Conservation (phyloP, 148 eudicot species). For the Spergularia marina region DNA sequence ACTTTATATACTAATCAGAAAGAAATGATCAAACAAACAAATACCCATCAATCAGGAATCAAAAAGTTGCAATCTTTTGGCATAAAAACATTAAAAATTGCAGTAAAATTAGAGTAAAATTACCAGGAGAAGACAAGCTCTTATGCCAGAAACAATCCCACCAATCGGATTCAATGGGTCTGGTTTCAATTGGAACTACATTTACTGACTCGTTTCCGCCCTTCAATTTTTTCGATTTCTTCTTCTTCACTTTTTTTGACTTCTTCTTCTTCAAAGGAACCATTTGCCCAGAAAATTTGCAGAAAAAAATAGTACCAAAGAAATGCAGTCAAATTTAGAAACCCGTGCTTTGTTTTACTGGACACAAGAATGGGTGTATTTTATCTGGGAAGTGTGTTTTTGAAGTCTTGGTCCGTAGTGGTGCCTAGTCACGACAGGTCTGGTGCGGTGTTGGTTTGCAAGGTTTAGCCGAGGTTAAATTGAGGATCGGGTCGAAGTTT, state of each 20-base stretch:
- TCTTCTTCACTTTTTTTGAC: slow-evolving; percentile 50
- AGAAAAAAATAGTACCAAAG: background rate
- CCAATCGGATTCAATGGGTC: slow-evolving; percentile 79
- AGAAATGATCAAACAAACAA: background rate
- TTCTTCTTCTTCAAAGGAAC: slow-evolving; percentile 50
- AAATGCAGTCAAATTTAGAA: background rate
- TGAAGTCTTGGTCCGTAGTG: too few species aligned
- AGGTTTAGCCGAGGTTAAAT: too few species aligned
- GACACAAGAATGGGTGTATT: too few species aligned
- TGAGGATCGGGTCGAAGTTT: too few species aligned
- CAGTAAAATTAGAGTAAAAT: background rate
- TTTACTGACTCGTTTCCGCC: slow-evolving; percentile 35
- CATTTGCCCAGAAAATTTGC: slow-evolving; percentile 22
- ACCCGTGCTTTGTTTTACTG: too few species aligned
- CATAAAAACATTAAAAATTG: background rate
- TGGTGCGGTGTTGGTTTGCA: too few species aligned
- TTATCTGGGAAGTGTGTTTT: too few species aligned
- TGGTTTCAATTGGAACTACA: slow-evolving; percentile 55
- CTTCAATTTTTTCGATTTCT: slow-evolving; percentile 43
- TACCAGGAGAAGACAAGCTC: slow-evolving; percentile 58
- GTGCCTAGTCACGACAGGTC: too few species aligned
- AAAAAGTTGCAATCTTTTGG: background rate
- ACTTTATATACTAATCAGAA: background rate
- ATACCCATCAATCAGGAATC: background rate
- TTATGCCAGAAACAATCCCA: slow-evolving; percentile 85